Evolutionary conservation across 129 eudicot species (phyloP), one percentile per base, ranked within the genome.

Genomic region (Tagetes patula): DNA sequence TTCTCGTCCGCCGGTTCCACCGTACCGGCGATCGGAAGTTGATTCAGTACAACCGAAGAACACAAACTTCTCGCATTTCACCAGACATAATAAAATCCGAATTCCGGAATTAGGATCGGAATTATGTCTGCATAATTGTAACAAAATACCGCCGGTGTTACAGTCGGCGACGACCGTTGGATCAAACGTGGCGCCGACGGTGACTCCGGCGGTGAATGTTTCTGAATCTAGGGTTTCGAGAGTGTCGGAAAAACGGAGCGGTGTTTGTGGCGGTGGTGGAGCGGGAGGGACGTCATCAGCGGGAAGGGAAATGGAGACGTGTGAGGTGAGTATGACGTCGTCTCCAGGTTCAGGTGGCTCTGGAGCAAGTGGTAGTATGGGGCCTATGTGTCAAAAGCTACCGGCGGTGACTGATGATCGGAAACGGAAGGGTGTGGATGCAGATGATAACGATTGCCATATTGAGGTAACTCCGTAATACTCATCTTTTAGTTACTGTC

Each of bases 391-490:
- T 54, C 80, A 61, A 67, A 80, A 36, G 80, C 77, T 39, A n/a
- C 46, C 77, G 34, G 40, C 65, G 54, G 41, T 69, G 42, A 45
- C 67, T 65, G 84, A 34, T 48, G 80, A 74, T 64, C 77, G 64
- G 58, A 80, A 80, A 38, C 73, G 77, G 4, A 80, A 63, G 69
- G 53, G 62, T 55, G 9, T 67, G 37, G 69, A 63, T 3, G 4
- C 63, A 6, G 80, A 75, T 34, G 77, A 75, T n/a, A 61, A 59
- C 6, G 88, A 88, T 47, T 71, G 81, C 65, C 86, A 61, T 39
- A 82, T 77, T 75, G 86, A 91, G 85, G 97, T 91, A 73, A 43
- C 48, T 6, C 11, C 13, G 32, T 10, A 0, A 10, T 47, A 8
- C 13, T 47, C 4, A 47, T 47, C 13, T 47, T 47, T 11, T 47